These are phyloP conservation scores for Ampelomyces quisqualis DNA, from an alignment of 2,329 filamentous ascomycete species.

Conservation along the genomic window DNA sequence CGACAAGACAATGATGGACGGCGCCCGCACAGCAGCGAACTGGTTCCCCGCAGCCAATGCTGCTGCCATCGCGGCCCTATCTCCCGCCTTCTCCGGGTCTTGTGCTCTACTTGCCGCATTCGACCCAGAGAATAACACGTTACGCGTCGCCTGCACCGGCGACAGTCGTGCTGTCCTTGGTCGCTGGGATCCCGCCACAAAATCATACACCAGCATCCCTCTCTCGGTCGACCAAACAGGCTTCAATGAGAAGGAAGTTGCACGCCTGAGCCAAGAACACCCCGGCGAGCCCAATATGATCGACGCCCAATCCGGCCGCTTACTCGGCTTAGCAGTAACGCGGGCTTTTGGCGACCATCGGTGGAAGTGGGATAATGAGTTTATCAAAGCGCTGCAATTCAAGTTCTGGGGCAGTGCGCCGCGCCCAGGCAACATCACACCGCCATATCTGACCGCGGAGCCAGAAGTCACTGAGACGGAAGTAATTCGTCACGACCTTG, in stretches of 20 bases:
- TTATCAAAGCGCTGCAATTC: slow-evolving; percentile 49
- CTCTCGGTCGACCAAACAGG: slow-evolving; percentile 68
- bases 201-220: slow-evolving; percentile 54
- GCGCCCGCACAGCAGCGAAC: slow-evolving; percentile 41
- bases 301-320: slow-evolving; percentile 55
- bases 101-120: slow-evolving; percentile 65
- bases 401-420: slow-evolving; percentile 54
- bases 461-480: slow-evolving; percentile 62
- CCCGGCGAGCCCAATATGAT: slow-evolving; percentile 63
- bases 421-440: slow-evolving; percentile 52
- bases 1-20: slow-evolving; percentile 57
- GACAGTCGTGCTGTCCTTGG: slow-evolving; percentile 69
- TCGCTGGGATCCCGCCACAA: slow-evolving; percentile 45
- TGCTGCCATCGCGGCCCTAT: slow-evolving; percentile 32
- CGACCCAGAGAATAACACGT: slow-evolving; percentile 54
- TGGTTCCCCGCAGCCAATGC: slow-evolving; percentile 42
- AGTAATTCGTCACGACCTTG: slow-evolving; percentile 46
- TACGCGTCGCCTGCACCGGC: slow-evolving; percentile 66
- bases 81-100: slow-evolving; percentile 55
- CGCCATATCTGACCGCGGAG: slow-evolving; percentile 68
- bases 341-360: slow-evolving; percentile 68
- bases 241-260: slow-evolving; percentile 60
- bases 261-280: slow-evolving; percentile 58
- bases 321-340: slow-evolving; percentile 63
- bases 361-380: slow-evolving; percentile 64